Evolutionary conservation across 202 grass and related monocot species (phyloP).

Genomic region (Digitaria exilis): DNA sequence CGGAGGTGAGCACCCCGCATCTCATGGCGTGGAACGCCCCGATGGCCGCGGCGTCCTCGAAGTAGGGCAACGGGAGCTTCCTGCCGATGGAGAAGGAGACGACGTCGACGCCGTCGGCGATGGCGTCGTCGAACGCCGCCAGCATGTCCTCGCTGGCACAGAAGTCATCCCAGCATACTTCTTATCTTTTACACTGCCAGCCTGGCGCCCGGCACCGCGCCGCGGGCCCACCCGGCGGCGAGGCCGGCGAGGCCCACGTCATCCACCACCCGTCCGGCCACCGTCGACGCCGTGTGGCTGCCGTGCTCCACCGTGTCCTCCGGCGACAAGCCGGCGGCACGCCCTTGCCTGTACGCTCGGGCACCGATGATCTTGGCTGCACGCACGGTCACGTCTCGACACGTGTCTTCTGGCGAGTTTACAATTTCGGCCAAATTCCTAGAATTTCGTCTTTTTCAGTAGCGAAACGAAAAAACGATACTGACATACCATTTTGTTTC

Average conservation of each 20-base stretch:
- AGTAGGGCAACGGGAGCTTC: neutral
- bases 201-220: slow-evolving; percentile 41
- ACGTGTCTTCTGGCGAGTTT: too few species aligned
- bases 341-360: neutral
- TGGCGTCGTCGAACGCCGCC: slow-evolving; percentile 53
- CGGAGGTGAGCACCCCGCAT: slow-evolving; percentile 37
- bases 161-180: slow-evolving; percentile 6
- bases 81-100: slow-evolving; percentile 40
- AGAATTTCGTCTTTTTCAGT: too few species aligned
- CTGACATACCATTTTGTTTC: too few species aligned
- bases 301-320: slow-evolving; percentile 40
- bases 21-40: slow-evolving; percentile 56
- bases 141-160: slow-evolving; percentile 24
- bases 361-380: slow-evolving; percentile 53
- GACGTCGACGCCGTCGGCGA: slow-evolving; percentile 48
- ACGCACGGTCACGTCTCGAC: neutral
- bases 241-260: slow-evolving; percentile 13
- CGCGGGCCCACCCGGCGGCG: slow-evolving; percentile 28
- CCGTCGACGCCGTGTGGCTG: slow-evolving; percentile 42
- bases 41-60: neutral
- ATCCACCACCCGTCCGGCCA: slow-evolving; percentile 7
- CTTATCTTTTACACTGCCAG: slow-evolving; percentile 53
- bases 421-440: too few species aligned
- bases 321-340: neutral
- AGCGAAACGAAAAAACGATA: too few species aligned